Percentiles rank a stretch among this genome's conserved stretches.
These are phyloP conservation scores for Erodium texanum DNA, from an alignment of 441 rosid species.

Conservation along the genomic window DNA sequence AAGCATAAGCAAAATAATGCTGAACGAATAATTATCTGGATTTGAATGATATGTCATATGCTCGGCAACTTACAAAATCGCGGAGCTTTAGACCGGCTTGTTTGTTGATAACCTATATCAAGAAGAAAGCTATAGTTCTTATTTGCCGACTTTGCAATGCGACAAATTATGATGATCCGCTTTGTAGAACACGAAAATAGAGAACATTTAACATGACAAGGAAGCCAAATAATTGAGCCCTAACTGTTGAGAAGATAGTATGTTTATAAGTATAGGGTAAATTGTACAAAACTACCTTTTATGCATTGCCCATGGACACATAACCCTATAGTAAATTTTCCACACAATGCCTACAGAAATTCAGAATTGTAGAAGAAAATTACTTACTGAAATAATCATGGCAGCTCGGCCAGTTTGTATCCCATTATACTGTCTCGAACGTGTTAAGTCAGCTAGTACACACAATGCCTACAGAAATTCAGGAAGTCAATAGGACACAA, in stretches of 20 bases:
- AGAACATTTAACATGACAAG: not conserved
- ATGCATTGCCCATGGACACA: too few species aligned
- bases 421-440: slow-evolving; percentile 71
- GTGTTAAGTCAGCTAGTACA: too few species aligned
- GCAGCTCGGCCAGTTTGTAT: slow-evolving; percentile 74
- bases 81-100: slow-evolving; percentile 87
- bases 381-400: slow-evolving; percentile 81
- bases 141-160: not conserved
- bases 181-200: not conserved
- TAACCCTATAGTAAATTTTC: too few species aligned
- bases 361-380: too few species aligned
- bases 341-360: too few species aligned
- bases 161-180: not conserved
- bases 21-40: not conserved
- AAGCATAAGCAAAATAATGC: not conserved
- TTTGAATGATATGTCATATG: not conserved
- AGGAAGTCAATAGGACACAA: slow-evolving; percentile 14
- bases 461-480: slow-evolving; percentile 58
- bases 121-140: slow-evolving; percentile 7
- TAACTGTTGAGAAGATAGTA: not conserved
- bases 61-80: slow-evolving; percentile 41
- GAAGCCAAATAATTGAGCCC: not conserved
- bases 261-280: not conserved
- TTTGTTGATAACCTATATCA: slow-evolving; percentile 68
- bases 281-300: too few species aligned